Conservation (phyloP, 768 basidiomycete species). For the Boletus speciosus region DNA sequence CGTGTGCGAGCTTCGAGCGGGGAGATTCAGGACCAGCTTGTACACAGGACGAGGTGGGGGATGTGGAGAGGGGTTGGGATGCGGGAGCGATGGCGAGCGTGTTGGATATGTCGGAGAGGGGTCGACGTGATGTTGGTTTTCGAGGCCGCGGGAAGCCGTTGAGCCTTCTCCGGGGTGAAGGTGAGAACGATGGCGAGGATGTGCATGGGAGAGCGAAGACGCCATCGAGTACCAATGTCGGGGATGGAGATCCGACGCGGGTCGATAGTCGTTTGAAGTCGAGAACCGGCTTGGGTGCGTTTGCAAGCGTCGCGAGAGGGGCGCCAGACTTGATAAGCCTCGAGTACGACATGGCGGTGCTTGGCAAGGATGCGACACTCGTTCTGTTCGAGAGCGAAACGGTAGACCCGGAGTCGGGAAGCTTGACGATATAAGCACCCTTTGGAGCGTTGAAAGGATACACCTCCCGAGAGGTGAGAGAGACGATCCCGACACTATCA, state of each 20-base stretch:
- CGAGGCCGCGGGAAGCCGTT: background rate
- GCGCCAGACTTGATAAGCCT: background rate
- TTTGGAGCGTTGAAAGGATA: slow-evolving; percentile 4
- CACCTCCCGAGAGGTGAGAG: slow-evolving; percentile 4
- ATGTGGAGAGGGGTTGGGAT: background rate
- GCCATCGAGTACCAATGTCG: slow-evolving; percentile 19
- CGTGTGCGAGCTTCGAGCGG: slow-evolving; percentile 21
- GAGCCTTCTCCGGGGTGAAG: background rate
- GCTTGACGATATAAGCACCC: slow-evolving; percentile 13
- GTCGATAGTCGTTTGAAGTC: background rate
- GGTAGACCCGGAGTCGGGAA: slow-evolving; percentile 4
- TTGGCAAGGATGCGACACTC: background rate
- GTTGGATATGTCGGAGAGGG: background rate
- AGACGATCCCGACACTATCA: background rate
- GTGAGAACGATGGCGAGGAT: background rate
- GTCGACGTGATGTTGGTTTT: background rate
- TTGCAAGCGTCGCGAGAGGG: background rate
- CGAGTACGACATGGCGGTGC: background rate
- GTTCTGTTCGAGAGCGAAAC: background rate
- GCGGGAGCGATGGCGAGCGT: background rate
- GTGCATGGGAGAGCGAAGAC: slow-evolving; percentile 17
- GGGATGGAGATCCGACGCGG: slow-evolving; percentile 9
- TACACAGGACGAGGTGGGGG: background rate
- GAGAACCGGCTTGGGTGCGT: background rate
- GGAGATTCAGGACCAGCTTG: slow-evolving; percentile 7